A percentile compares a stretch with the other conserved stretches of the same genome.
Conservation (phyloP, 2,329 filamentous ascomycete species). For the Aschersonia sp. region DNA sequence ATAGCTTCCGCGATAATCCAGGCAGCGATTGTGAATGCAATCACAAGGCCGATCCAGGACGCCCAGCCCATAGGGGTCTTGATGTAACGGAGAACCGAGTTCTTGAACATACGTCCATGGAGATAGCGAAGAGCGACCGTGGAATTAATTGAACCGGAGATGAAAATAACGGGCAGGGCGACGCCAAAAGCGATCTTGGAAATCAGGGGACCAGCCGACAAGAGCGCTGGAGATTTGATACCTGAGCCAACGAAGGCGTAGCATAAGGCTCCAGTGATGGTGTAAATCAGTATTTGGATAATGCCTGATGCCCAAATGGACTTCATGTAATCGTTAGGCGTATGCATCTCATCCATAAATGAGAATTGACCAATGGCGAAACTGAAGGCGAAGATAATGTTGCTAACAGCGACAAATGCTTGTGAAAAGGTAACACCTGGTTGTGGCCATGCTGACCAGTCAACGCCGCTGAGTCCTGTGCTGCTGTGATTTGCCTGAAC, state of each 20-base stretch:
- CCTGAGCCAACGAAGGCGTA: constrained; percentile 47
- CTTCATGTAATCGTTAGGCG: constrained; percentile 22
- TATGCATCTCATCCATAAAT: constrained; percentile 30
- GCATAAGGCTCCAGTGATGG: constrained; percentile 45
- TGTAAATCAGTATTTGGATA: constrained; percentile 45
- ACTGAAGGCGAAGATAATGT: constrained; percentile 53
- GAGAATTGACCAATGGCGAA: constrained; percentile 26
- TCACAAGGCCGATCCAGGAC: constrained; percentile 42
- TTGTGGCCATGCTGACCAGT: constrained; percentile 21
- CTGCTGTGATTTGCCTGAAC: constrained; percentile 15
- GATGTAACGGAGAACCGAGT: constrained; percentile 20
- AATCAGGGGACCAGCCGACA: constrained; percentile 39
- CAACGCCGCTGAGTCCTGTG: constrained; percentile 8
- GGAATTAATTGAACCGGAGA: constrained; percentile 51
- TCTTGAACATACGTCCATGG: constrained; percentile 20
- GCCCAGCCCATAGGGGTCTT: constrained; percentile 24
- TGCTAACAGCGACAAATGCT: constrained; percentile 40
- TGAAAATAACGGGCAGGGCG: constrained; percentile 52
- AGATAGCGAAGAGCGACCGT: constrained; percentile 22
- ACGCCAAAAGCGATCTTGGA: constrained; percentile 51
- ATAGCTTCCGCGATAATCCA: constrained; percentile 59
- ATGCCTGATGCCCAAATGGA: constrained; percentile 42
- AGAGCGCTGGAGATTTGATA: constrained; percentile 48
- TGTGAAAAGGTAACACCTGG: constrained; percentile 27
- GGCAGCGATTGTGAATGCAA: constrained; percentile 41